phyloP scores from a whole-genome alignment of 306 rosid species.

The Pterocarpus santalinus region DNA sequence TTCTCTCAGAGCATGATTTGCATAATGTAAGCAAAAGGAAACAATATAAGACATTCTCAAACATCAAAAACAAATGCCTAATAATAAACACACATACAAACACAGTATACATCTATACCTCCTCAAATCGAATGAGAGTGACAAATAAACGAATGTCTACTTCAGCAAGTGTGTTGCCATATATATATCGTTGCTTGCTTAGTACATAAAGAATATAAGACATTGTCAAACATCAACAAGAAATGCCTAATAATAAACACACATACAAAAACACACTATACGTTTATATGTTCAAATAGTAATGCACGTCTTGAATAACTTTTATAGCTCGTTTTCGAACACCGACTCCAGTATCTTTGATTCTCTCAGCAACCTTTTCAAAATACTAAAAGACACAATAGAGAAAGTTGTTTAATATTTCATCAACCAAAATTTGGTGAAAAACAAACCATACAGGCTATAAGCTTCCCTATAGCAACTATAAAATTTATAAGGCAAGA shows the following conservation, averaged over 20 bases:
- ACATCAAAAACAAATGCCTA: conserved; percentile 10
- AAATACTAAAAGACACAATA: conserved; percentile 71
- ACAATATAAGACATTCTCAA: conserved; percentile 24
- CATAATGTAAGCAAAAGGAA: background rate
- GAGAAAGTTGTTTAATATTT: conserved; percentile 25
- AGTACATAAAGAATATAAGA: conserved; percentile 49
- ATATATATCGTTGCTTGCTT: conserved; percentile 81
- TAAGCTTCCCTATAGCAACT: conserved; percentile 27
- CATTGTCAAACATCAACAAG: no score
- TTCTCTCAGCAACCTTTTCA: conserved; percentile 96
- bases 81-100: background rate
- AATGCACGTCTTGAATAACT: conserved; percentile 89
- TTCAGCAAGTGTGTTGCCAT: conserved; percentile 80
- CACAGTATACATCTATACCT: conserved; percentile 60
- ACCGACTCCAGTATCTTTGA: conserved; percentile 94
- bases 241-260: no score
- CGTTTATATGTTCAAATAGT: no score
- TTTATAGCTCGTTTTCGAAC: conserved; percentile 97
- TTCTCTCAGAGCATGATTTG: conserved; percentile 10
- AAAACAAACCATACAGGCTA: conserved; percentile 13
- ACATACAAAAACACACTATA: no score
- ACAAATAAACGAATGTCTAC: conserved; percentile 94
- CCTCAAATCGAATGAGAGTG: conserved; percentile 93
- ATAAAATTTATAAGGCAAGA: conserved; percentile 21
- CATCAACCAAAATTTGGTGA: conserved; percentile 36